These are phyloP conservation scores for Diddensiella transvaalensis DNA, from an alignment of 805 yeast genomes.

Conservation along the genomic window DNA sequence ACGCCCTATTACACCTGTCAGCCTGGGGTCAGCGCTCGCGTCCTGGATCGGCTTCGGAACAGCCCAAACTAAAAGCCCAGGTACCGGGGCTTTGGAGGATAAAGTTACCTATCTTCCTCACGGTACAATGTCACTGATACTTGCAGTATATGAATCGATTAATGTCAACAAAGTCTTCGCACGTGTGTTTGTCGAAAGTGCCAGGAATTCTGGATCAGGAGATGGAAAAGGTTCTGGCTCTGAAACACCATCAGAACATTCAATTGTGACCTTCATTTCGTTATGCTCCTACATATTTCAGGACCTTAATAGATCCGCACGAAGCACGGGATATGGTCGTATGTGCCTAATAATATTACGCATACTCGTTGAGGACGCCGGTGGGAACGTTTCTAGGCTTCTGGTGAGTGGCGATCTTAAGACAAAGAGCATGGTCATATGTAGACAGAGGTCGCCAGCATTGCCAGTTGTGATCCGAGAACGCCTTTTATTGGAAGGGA, in stretches of 20 bases:
- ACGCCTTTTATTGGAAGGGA: conserved; percentile 33
- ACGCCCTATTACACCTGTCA: not conserved
- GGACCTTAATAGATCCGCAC: conserved; percentile 25
- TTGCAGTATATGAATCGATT: conserved; percentile 34
- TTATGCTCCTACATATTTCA: conserved; percentile 31
- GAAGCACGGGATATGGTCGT: conserved; percentile 31
- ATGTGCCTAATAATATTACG: conserved; percentile 31
- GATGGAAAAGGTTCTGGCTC: conserved; percentile 7
- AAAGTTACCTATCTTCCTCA: conserved; percentile 16
- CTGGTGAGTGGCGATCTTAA: conserved; percentile 11
- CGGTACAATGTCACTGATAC: conserved; percentile 21
- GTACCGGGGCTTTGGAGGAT: not conserved
- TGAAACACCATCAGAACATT: conserved; percentile 12
- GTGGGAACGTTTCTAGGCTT: conserved; percentile 6
- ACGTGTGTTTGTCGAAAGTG: conserved; percentile 27
- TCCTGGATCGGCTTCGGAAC: conserved; percentile 7
- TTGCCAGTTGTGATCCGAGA: conserved; percentile 26
- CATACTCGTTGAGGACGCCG: conserved; percentile 30
- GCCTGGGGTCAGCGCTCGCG: not conserved
- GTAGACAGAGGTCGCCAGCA: conserved; percentile 26
- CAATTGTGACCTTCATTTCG: conserved; percentile 32
- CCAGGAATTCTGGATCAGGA: conserved; percentile 8
- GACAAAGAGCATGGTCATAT: conserved; percentile 16
- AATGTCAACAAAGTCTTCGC: conserved; percentile 36
- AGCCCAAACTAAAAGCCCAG: not conserved